Percentiles rank a stretch among this genome's conserved stretches.
Evolutionary conservation across 176 grass and related monocot genomes (phyloP).

Genomic region (Secale cereale): DNA sequence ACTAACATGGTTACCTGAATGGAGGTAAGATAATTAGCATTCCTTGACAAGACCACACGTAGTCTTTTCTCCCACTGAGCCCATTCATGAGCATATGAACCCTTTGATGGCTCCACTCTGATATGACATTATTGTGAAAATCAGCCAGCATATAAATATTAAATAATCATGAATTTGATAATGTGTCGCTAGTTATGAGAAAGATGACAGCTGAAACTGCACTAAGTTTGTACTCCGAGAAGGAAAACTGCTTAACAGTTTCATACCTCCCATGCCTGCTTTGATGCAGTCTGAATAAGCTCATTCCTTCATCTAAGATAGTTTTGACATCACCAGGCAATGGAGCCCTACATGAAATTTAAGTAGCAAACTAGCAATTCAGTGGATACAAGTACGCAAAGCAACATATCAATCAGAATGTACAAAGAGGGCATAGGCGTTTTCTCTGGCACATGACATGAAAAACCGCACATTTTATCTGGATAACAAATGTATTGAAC

Average conservation of each 20-base stretch:
- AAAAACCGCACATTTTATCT: background rate
- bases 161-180: constrained; percentile 20
- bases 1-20: constrained; percentile 71
- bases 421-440: background rate
- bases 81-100: constrained; percentile 92
- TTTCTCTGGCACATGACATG: constrained; percentile 6
- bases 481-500: background rate
- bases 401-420: background rate
- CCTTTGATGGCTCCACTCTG: constrained; percentile 87
- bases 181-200: background rate
- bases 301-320: constrained; percentile 80
- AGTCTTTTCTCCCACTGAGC: constrained; percentile 77
- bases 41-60: constrained; percentile 45
- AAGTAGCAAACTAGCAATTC: background rate
- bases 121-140: constrained; percentile 38
- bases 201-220: background rate
- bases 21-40: constrained; percentile 73
- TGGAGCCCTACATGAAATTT: constrained; percentile 48
- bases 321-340: constrained; percentile 66
- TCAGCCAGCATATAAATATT: constrained; percentile 20
- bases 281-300: constrained; percentile 83
- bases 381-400: constrained; percentile 13
- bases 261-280: constrained; percentile 92
- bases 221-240: background rate
- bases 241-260: background rate